phyloP scores from a whole-genome alignment of 129 eudicot genomes.

The Lactuca saligna region DNA sequence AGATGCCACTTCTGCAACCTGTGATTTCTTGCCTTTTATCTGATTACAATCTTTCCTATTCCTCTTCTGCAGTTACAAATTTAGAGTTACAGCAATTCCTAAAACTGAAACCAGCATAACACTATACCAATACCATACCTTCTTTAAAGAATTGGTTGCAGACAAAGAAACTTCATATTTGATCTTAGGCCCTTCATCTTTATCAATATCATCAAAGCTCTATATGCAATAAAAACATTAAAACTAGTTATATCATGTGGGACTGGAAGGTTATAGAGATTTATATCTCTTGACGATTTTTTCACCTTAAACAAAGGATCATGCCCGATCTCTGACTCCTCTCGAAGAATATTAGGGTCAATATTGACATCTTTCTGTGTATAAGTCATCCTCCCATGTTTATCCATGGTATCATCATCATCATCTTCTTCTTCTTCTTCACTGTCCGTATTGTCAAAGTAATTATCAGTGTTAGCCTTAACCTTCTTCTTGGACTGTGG shows the following conservation, averaged over 20 bases:
- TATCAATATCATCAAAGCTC: slow-evolving; percentile 66
- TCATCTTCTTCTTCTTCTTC: slow-evolving; percentile 62
- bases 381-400: slow-evolving; percentile 32
- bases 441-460: slow-evolving; percentile 69
- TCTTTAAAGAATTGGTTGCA: slow-evolving; percentile 58
- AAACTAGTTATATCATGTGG: not conserved
- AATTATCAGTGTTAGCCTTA: slow-evolving; percentile 44
- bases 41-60: slow-evolving; percentile 31
- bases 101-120: not conserved
- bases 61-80: slow-evolving; percentile 44
- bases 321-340: slow-evolving; percentile 57
- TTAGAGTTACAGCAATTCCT: slow-evolving; percentile 5
- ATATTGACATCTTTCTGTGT: slow-evolving; percentile 46
- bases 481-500: slow-evolving; percentile 40
- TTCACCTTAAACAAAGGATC: slow-evolving; percentile 77
- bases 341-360: slow-evolving; percentile 62
- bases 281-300: slow-evolving; percentile 7
- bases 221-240: slow-evolving; percentile 27
- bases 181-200: slow-evolving; percentile 72
- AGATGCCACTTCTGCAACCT: slow-evolving; percentile 25
- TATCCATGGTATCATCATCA: slow-evolving; percentile 46
- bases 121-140: slow-evolving; percentile 39
- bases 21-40: slow-evolving; percentile 30
- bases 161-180: slow-evolving; percentile 66
- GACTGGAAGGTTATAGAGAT: not conserved